Evolutionary conservation across 1,284 basidiomycete genomes (phyloP), one percentile per base, ranked within the genome.

Genomic region (Sphagnurus paluster): DNA sequence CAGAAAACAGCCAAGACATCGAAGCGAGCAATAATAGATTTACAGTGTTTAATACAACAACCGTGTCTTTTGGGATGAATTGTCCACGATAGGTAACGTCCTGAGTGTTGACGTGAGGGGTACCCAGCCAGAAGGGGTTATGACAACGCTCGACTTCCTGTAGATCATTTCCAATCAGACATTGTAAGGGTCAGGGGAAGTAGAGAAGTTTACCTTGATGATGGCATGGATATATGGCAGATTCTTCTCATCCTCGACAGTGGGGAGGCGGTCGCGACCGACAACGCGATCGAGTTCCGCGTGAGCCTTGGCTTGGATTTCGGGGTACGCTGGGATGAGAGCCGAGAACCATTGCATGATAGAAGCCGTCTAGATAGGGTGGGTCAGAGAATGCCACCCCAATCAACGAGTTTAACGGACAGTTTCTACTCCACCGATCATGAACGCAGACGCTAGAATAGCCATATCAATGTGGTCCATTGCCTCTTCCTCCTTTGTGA

Each of bases 341-440:
- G 64, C 66, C 8, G 63, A 54, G 59, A 72, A 73, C 60, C 69
- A 71, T 36, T 67, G 59, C 37, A 71, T 66, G 25, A 66, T 58
- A 3, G 57, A 61, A 16, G 67, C 60, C 2, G 62, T 66, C 67
- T 69, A 29, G 8, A 29, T 30, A 21, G 32, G 21, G 47, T 52
- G 28, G 46, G 32, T 39, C 35, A 14, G 3, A 26, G 9, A 6
- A 23, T 28, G 38, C 19, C 36, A 14, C 4, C 25, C 17, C 26
- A 21, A 39, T 6, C 21, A 23, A 11, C 26, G 10, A 0, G 42
- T 19, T 23, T n/a, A n/a, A 30, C 60, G 39, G 30, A 72, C 71
- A 24, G 71, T 67, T 39, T 74, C 63, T 23, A 71, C 67, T 25
- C 73, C 73, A 3, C 72, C 71, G 14, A 70, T 62, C 34, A 64